Evolutionary conservation across 306 rosid genomes (phyloP), one percentile per base, ranked within the genome.

Genomic region (Oemleria cerasiformis): DNA sequence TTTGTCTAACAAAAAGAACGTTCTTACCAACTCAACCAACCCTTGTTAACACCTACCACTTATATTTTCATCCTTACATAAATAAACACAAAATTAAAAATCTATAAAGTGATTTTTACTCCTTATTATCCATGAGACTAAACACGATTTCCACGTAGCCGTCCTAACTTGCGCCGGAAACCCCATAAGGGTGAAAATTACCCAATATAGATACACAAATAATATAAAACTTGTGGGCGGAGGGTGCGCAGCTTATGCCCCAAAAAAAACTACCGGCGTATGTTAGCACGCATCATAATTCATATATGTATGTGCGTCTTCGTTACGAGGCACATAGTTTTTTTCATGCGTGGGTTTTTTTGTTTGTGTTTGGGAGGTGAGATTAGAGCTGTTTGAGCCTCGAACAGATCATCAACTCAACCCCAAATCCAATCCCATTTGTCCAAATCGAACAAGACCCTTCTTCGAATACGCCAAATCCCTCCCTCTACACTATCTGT

Each of bases 391-490:
- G 8, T 38, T 30, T 70, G 17, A 67, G 38, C 78, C 79, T 68
- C 78, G 78, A 36, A 73, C 60, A 59, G 74, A 76, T 50, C 77
- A 84, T 66, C 63, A 73, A 68, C 13, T 9, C 74, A 56, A 38
- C 8, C 17, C 58, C 20, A 30, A 20, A 43, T 40, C 41, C 82
- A 69, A 71, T 71, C 84, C 72, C 36, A 77, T 64, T 75, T 72
- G 86, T 75, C 74, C 85, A 63, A 85, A 83, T 81, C 88, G 86
- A 79, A 75, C 75, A 70, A 75, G 63, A 74, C 45, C 77, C 41
- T 38, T 34, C 72, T 54, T 84, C 74, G 80, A 82, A 60, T 69
- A 39, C 76, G 61, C 81, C 80, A 49, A 80, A 77, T 67, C 63
- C 81, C 71, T 74, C 63, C 36, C 68, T 57, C 6, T 25, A 16